Base-by-base conservation (phyloP, 2,329 filamentous ascomycete genomes). In the Cadophora malorum region DNA sequence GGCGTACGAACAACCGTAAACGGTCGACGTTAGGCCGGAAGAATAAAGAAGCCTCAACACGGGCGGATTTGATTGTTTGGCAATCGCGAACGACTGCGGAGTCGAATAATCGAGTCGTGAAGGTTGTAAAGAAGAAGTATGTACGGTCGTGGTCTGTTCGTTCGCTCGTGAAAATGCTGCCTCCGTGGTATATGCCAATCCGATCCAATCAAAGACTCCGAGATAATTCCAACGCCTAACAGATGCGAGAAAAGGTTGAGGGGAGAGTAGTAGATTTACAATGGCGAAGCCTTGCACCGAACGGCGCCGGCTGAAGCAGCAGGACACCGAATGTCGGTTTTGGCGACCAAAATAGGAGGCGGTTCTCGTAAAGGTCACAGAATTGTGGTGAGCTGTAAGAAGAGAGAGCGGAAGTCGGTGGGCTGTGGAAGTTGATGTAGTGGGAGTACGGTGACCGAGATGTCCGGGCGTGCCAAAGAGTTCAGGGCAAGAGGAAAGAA, bases 221-320 rank as follows among this genome's bases (percentile, higher is more conserved):
- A 73, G 70, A 55, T 65, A 65, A 73, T 70, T 69, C 70, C 71
- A 77, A 77, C 75, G 75, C 75, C 75, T 56, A 64, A 73, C 60
- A 72, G 69, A 76, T 74, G 73, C 70, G 52, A 70, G 61, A 59
- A 59, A 59, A 45, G 56, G 66, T 60, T 55, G 69, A 72, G 63
- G 59, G 55, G 72, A 74, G 69, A 71, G 69, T 69, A 68, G 69
- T 66, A 65, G 64, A 71, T 71, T 67, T 61, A 70, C 68, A 72
- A 72, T 67, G 66, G 72, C 65, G 69, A 74, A 75, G 74, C 76
- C 75, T 76, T 76, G 72, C 75, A 74, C 76, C 76, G 73, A 73
- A 75, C 70, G 76, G 76, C 75, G 76, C 75, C 75, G 74, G 75
- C 76, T 76, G 71, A 70, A 73, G 69, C 69, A 75, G 75, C 76